phyloP scores from a whole-genome alignment of 768 basidiomycete genomes.

The Trametes cubensis region DNA sequence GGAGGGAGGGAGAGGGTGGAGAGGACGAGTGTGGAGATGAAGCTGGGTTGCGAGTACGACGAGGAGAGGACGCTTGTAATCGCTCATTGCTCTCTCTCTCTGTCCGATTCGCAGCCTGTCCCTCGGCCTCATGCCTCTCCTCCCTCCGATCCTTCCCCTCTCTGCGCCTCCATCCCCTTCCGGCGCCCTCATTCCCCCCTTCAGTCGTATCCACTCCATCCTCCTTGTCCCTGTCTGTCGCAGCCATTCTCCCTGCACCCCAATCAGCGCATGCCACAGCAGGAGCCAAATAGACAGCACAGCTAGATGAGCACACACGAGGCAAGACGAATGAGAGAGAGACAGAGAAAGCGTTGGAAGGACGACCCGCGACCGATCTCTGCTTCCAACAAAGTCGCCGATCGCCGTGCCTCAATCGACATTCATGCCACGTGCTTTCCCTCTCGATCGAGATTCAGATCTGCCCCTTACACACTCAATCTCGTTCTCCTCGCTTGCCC shows the following conservation, averaged over 20 bases:
- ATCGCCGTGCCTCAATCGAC: constrained; percentile 26
- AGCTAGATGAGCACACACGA: neutral
- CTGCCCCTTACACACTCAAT: constrained; percentile 20
- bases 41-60: neutral
- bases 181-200: constrained; percentile 4
- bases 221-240: neutral
- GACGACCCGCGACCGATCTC: neutral
- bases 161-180: constrained; percentile 4
- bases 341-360: neutral
- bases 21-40: neutral
- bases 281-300: neutral
- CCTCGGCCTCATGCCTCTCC: constrained; percentile 20
- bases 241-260: neutral
- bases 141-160: constrained; percentile 19
- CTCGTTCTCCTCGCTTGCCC: constrained; percentile 5
- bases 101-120: constrained; percentile 17
- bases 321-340: neutral
- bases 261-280: neutral
- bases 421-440: constrained; percentile 6
- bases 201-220: neutral
- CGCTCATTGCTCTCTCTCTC: neutral
- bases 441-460: constrained; percentile 21
- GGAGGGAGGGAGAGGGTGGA: constrained; percentile 8
- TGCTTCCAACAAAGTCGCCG: constrained; percentile 8
- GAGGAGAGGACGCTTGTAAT: neutral